Conservation (phyloP, 768 basidiomycete genomes). For the Russula earlei region DNA sequence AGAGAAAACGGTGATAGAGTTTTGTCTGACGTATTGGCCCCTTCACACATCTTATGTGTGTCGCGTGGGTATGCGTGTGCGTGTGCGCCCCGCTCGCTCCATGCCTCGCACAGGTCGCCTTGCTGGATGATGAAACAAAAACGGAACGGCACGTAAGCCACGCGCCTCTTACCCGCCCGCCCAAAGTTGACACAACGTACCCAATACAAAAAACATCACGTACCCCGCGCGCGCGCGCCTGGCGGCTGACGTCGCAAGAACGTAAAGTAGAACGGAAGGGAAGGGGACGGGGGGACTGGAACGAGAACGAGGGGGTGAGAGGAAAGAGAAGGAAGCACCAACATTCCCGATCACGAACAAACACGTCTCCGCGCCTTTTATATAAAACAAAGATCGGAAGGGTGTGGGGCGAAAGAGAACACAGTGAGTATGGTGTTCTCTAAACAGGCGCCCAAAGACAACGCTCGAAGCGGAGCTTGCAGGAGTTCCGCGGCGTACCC, state of each 20-base stretch:
- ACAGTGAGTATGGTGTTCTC: too few species aligned
- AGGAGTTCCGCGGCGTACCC: constrained; percentile 15
- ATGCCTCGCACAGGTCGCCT: neutral
- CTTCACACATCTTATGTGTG: too few species aligned
- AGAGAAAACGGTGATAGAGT: neutral
- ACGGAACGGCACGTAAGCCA: constrained; percentile 5
- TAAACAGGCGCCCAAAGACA: neutral
- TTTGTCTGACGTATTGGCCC: neutral
- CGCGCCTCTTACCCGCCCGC: neutral
- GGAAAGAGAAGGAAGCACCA: too few species aligned
- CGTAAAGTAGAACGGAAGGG: too few species aligned
- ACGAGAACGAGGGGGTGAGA: too few species aligned
- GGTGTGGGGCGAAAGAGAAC: too few species aligned
- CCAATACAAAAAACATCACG: neutral
- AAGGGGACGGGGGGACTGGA: too few species aligned
- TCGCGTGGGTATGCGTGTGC: too few species aligned
- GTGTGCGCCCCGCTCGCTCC: constrained; percentile 5
- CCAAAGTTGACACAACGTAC: neutral
- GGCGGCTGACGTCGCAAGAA: neutral
- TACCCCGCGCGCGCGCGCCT: neutral
- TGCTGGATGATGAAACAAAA: neutral
- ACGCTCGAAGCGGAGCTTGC: constrained; percentile 15
- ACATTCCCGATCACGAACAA: too few species aligned
- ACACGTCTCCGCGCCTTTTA: too few species aligned
- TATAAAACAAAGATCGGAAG: too few species aligned